phyloP scores from a whole-genome alignment of 73 alveolate species.

The Symbiodinium natans region DNA sequence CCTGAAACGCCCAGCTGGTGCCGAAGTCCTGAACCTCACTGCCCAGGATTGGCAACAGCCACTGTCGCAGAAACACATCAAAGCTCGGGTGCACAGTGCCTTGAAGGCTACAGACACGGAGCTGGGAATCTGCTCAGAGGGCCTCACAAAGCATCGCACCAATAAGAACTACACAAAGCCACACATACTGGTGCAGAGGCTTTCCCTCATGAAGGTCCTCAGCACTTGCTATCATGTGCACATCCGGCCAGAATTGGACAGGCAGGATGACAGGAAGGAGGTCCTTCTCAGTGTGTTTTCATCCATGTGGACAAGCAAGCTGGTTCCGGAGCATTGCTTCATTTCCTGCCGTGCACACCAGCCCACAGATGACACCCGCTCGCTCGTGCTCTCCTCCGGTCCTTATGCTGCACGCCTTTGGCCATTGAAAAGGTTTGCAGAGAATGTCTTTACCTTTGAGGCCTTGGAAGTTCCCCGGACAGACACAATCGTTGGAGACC shows the following conservation, averaged over 20 bases:
- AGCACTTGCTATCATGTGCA: not conserved
- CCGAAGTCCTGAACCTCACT: not conserved
- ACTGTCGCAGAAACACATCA: not conserved
- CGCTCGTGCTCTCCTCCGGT: not conserved
- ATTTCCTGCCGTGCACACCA: not conserved
- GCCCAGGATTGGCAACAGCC: not conserved
- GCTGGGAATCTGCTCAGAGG: not conserved
- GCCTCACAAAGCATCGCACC: not conserved
- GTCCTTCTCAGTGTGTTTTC: not conserved
- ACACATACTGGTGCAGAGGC: not conserved
- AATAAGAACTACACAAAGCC: not conserved
- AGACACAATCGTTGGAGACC: too few species aligned
- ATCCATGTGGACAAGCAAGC: not conserved
- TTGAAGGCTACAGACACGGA: not conserved
- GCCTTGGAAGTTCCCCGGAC: not conserved
- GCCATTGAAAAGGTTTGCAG: not conserved
- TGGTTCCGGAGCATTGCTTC: conserved; percentile 6
- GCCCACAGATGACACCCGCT: not conserved
- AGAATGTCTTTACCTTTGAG: not conserved
- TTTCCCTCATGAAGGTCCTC: not conserved
- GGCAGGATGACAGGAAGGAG: not conserved
- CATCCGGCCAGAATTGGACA: not conserved
- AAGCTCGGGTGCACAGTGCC: not conserved
- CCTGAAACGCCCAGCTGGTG: not conserved
- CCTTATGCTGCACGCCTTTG: not conserved